phyloP scores from a whole-genome alignment of 1,284 basidiomycete species.

The Dichomitus squalens region DNA sequence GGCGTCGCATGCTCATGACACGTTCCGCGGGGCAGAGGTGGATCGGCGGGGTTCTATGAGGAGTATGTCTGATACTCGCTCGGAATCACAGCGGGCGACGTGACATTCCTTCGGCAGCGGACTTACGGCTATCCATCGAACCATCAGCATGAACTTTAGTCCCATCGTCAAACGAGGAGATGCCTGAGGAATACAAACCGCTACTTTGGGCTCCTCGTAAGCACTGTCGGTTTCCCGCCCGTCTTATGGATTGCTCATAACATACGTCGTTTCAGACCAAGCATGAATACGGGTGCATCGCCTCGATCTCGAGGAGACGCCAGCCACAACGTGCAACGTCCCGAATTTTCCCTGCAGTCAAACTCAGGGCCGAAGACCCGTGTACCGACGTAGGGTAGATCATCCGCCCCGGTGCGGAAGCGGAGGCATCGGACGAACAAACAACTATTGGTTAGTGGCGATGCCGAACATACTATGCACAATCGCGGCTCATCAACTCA shows the following conservation, averaged over 20 bases:
- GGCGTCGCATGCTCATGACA: not conserved
- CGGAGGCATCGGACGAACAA: constrained; percentile 7
- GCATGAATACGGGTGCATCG: constrained; percentile 3
- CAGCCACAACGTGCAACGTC: constrained; percentile 5
- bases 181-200: constrained; percentile 17
- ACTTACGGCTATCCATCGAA: constrained; percentile 15
- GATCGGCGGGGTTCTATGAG: constrained; percentile 17
- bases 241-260: constrained; percentile 5
- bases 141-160: constrained; percentile 23
- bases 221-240: constrained; percentile 1
- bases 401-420: constrained; percentile 8
- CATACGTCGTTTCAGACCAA: not conserved
- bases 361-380: not conserved
- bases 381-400: constrained; percentile 1
- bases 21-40: constrained; percentile 1
- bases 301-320: constrained; percentile 11
- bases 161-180: constrained; percentile 23
- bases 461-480: constrained; percentile 11
- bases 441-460: constrained; percentile 18
- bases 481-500: constrained; percentile 4
- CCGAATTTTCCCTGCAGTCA: constrained; percentile 6
- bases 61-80: constrained; percentile 3
- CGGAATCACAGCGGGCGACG: constrained; percentile 13
- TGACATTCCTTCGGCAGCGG: constrained; percentile 9
- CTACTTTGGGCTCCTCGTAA: constrained; percentile 13